Evolutionary conservation across 306 rosid species (phyloP).

Genomic region (Erythrophleum fordii): DNA sequence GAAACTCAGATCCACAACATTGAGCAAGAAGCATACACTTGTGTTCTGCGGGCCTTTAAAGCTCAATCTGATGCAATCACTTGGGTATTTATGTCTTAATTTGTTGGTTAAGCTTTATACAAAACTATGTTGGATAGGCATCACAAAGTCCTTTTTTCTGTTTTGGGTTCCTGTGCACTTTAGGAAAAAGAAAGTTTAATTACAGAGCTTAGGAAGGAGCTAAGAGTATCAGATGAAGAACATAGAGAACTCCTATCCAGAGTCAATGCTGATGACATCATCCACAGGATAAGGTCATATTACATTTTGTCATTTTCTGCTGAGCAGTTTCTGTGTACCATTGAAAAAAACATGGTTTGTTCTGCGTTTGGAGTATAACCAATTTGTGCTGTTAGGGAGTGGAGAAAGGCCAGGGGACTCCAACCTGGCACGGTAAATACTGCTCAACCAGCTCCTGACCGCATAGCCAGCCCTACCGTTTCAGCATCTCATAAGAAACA

Average conservation of each 20-base stretch:
- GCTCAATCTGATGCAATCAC: constrained; percentile 90
- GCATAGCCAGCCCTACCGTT: constrained; percentile 65
- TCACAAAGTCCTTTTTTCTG: neutral
- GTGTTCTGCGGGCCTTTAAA: constrained; percentile 83
- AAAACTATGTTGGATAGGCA: constrained; percentile 2
- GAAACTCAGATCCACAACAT: constrained; percentile 82
- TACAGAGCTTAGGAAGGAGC: constrained; percentile 91
- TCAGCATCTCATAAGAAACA: constrained; percentile 88
- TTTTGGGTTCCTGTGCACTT: constrained; percentile 4
- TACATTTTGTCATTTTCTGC: constrained; percentile 33
- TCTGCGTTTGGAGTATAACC: constrained; percentile 37
- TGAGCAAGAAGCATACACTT: constrained; percentile 87
- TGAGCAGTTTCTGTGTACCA: constrained; percentile 30
- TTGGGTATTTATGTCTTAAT: constrained; percentile 43
- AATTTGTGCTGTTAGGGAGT: constrained; percentile 64
- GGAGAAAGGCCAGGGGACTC: constrained; percentile 74
- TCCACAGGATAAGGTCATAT: constrained; percentile 72
- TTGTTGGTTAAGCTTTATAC: constrained; percentile 19
- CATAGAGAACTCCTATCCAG: constrained; percentile 80
- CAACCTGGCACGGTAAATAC: constrained; percentile 61
- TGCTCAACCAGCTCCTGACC: constrained; percentile 60
- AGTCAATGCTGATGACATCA: constrained; percentile 82
- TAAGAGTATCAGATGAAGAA: constrained; percentile 88
- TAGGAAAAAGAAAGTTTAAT: constrained; percentile 90
- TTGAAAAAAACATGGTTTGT: constrained; percentile 41